Base-by-base conservation (phyloP, 2,329 filamentous ascomycete genomes). In the Pseudodiploospora longispora region DNA sequence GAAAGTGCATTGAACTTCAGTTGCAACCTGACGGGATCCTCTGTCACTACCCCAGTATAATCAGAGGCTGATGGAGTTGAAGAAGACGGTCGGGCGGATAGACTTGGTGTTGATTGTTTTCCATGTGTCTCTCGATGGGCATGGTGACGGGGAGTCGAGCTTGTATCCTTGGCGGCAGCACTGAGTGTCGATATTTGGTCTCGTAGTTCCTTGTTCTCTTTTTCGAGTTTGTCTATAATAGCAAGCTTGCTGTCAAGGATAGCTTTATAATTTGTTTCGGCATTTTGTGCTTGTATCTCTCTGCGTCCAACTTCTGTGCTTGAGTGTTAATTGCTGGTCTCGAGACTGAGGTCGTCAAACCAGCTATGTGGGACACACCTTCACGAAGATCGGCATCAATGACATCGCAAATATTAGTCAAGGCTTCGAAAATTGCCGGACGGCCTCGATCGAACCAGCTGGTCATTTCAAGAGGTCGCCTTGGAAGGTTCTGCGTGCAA, bases 201-300 rank as follows among this genome's bases (percentile, higher is more conserved):
- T 40, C 59, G 62, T 5, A 78, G 60, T 4, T 57, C 48, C n/a
- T 50, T 52, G 41, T 72, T 74, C 47, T 74, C 69, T 10, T 62
- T 52, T 43, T 71, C 63, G 28, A 76, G 52, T 2, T 50, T 54
- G 10, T 63, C 59, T 19, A 61, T 61, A 28, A 58, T 50, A 10
- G 55, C 57, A 8, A 40, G 32, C 3, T 46, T 41, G 12, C 37
- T 40, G n/a, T 47, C 27, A 7, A 44, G n/a, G 7, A 32, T 28
- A 5, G 46, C 36, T 7, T 42, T 40, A 36, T 40, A 31, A 2
- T 5, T 29, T 5, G 27, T 31, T 4, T n/a, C 10, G 28, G 38
- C 27, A 10, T 30, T 10, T 36, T 45, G 36, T 40, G 3, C 39
- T 19, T 36, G 7, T 30, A 28, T 31, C 4, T 36, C 37, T 41